Evolutionary conservation across 257 asterid species (phyloP), one percentile per base, ranked within the genome.

Genomic region (Primulina huaijiensis): DNA sequence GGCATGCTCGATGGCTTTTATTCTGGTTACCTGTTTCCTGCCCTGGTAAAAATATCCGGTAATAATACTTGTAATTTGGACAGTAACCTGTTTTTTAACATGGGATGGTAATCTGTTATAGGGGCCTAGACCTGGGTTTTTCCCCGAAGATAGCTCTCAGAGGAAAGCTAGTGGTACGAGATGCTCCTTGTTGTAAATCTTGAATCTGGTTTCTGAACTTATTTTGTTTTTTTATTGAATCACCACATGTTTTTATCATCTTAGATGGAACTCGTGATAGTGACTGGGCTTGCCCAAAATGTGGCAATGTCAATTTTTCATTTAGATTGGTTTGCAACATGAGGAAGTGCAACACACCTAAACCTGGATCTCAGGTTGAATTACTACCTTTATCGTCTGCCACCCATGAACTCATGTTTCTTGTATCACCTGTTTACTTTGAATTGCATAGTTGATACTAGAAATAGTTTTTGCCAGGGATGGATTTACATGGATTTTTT

Each of bases 271-370:
- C 89, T 58, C 96, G 95, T 57, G 97, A 87, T 79, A 87, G 85
- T 74, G 96, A 91, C 76, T 91, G 97, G 97, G 79, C 81, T 27
- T 91, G 97, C 75, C 97, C 97, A 29, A 87, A 91, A 76, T 91
- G 97, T 78, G 95, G 96, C 27, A 91, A 91, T 67, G 86, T 89
- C 72, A 89, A 91, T 73, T 91, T 89, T 72, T 89, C 97, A 35
- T 91, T 91, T 66, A 87, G 97, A 80, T 82, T 84, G 7, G 90
- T 87, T 61, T 92, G 96, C 80, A 92, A 92, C 87, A 92, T 92
- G 97, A 89, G 97, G 86, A 92, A 85, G 74, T 92, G 97, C 88
- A 83, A 87, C 75, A 92, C 97, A 7, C 92, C 97, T 29, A 92
- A 92, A 83, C 96, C 97, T 73, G 95, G 90, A 72, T 72, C 91